Evolutionary conservation across 345 rosid species (phyloP).

Genomic region (Eucalyptus marginata): DNA sequence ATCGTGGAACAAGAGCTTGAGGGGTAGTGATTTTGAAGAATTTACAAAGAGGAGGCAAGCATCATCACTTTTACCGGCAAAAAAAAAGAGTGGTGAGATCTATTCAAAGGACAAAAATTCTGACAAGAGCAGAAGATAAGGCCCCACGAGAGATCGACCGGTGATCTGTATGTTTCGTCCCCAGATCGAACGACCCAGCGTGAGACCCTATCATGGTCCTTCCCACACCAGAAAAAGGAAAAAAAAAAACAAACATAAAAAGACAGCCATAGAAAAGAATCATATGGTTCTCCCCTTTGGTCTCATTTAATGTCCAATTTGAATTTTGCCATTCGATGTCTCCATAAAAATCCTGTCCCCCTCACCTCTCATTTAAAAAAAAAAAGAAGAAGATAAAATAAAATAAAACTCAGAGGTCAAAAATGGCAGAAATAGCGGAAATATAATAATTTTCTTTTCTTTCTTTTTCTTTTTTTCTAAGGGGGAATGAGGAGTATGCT

Average conservation of each 20-base stretch:
- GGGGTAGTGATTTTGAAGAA: not conserved
- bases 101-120: not conserved
- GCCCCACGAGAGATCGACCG: not conserved
- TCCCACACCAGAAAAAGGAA: not conserved
- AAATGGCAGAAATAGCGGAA: not conserved
- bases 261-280: not conserved
- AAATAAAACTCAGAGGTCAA: too few species aligned
- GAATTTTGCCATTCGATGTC: too few species aligned
- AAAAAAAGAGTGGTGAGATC: not conserved
- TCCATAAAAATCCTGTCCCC: not conserved
- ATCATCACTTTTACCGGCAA: not conserved
- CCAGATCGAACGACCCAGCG: slow-evolving; percentile 23
- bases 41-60: not conserved
- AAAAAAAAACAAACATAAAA: too few species aligned
- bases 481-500: not conserved
- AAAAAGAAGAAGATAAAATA: not conserved
- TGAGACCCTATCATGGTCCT: not conserved
- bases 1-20: not conserved
- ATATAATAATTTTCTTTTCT: not conserved
- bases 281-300: too few species aligned
- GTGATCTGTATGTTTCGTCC: too few species aligned
- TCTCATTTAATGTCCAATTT: too few species aligned
- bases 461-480: too few species aligned
- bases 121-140: not conserved
- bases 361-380: not conserved